These are phyloP conservation scores for Botrytis tulipae DNA, from an alignment of 2,329 filamentous ascomycete species.

Conservation along the genomic window DNA sequence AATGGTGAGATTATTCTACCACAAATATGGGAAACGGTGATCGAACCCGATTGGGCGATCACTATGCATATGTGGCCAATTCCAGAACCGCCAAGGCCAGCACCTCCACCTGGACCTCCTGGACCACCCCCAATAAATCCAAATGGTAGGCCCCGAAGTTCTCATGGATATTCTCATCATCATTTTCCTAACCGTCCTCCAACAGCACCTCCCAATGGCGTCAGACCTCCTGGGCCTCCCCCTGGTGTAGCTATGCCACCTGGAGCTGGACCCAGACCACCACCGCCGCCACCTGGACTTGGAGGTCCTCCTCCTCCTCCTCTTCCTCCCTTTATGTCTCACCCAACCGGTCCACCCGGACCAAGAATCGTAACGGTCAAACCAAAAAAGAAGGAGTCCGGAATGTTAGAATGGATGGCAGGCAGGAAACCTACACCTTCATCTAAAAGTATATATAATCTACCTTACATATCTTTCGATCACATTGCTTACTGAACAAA, in stretches of 20 bases:
- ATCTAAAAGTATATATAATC: conserved; percentile 33
- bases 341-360: not conserved
- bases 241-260: conserved; percentile 10
- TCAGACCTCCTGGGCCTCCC: conserved; percentile 26
- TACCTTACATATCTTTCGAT: not conserved
- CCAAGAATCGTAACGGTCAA: conserved; percentile 18
- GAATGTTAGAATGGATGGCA: conserved; percentile 34
- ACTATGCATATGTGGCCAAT: conserved; percentile 68
- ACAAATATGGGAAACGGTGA: conserved; percentile 75
- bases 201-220: conserved; percentile 21
- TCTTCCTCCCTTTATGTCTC: conserved; percentile 13
- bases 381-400: conserved; percentile 26
- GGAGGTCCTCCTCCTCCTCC: conserved; percentile 19
- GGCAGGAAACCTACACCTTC: conserved; percentile 33
- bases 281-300: conserved; percentile 20
- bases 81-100: conserved; percentile 43
- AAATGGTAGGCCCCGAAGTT: conserved; percentile 22
- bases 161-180: conserved; percentile 24
- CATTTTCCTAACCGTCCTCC: conserved; percentile 20
- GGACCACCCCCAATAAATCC: conserved; percentile 15
- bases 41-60: conserved; percentile 73
- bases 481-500: conserved; percentile 21
- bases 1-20: conserved; percentile 81
- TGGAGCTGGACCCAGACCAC: conserved; percentile 18
- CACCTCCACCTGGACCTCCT: conserved; percentile 24